These are phyloP conservation scores for Stachybotrys echinatus DNA, from an alignment of 2,329 filamentous ascomycete species.

Conservation along the genomic window DNA sequence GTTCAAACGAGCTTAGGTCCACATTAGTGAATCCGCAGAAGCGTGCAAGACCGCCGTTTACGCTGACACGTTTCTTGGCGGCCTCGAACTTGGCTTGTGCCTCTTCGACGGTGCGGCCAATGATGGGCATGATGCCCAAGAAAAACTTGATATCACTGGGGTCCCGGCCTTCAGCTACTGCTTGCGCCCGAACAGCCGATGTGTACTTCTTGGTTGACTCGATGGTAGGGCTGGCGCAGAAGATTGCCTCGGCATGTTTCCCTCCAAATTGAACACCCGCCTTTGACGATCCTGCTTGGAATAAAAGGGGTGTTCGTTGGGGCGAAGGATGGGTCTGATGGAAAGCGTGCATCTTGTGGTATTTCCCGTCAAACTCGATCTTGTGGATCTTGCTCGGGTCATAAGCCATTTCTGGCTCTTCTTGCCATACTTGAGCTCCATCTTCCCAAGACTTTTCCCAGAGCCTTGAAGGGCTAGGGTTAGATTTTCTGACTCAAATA, in stretches of 20 bases:
- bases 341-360: slow-evolving; percentile 53
- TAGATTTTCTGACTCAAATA: neutral
- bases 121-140: slow-evolving; percentile 2
- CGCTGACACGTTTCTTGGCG: slow-evolving; percentile 2
- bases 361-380: slow-evolving; percentile 58
- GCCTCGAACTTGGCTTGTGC: neutral
- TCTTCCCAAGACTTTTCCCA: slow-evolving; percentile 52
- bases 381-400: slow-evolving; percentile 44
- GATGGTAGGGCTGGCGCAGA: slow-evolving; percentile 44
- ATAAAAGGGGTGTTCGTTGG: slow-evolving; percentile 54
- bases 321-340: slow-evolving; percentile 44
- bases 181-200: slow-evolving; percentile 14
- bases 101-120: slow-evolving; percentile 5
- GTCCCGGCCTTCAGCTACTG: slow-evolving; percentile 13
- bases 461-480: slow-evolving; percentile 18
- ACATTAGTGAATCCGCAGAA: slow-evolving; percentile 10
- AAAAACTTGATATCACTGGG: slow-evolving; percentile 6
- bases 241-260: slow-evolving; percentile 56
- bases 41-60: slow-evolving; percentile 4
- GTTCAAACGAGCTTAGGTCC: slow-evolving; percentile 30
- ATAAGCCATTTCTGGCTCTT: slow-evolving; percentile 42
- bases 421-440: slow-evolving; percentile 53
- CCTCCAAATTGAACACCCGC: slow-evolving; percentile 52
- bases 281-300: slow-evolving; percentile 56
- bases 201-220: slow-evolving; percentile 2